Base-by-base conservation (phyloP, 306 rosid genomes). In the Pterocarpus santalinus region DNA sequence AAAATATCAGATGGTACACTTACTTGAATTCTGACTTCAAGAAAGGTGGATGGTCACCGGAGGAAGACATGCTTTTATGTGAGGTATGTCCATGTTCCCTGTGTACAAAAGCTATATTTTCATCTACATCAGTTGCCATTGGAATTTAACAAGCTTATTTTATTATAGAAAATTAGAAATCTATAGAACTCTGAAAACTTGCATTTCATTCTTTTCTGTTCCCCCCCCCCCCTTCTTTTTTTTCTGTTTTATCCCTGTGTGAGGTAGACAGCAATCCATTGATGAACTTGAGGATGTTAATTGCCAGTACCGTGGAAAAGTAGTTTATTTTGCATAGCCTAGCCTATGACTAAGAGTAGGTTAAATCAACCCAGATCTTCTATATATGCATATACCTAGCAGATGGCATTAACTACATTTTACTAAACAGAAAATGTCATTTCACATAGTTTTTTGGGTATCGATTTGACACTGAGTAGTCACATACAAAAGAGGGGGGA, bases 11-110 rank as follows among this genome's bases (percentile, higher is more conserved):
- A 80, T 94, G 98, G 98, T 94, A 90, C 89, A 94, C 97, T 5
- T 94, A 94, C 85, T 85, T 94, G 90, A 94, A 94, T 87, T 91
- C 98, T 44, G 94, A 91, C 76, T 91, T 94, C 90, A 94, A 94
- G 85, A 94, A 89, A 86, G 98, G 97, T 44, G 98, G 98, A 14
- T 94, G 97, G 97, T 85, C 98, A 35, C 92, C 89, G 8, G 97
- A 94, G 80, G 98, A 94, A 87, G 97, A 91, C 83, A 65, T 86
- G 83, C 94, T 94, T 73, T 89, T 94, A 56, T 94, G 97, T 74
- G 93, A 94, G 97, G 98, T 93, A 88, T 63, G 57, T 71, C 67
- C 65, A 61, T 88, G 62, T 83, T 76, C 44, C 28, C 22, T 46
- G 14, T 46, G 53, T 66, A 13, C 53, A 43, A 58, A 61, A 71